Evolutionary conservation across 352 stramenopile species (phyloP).

Genomic region (Pythium dissotocum): DNA sequence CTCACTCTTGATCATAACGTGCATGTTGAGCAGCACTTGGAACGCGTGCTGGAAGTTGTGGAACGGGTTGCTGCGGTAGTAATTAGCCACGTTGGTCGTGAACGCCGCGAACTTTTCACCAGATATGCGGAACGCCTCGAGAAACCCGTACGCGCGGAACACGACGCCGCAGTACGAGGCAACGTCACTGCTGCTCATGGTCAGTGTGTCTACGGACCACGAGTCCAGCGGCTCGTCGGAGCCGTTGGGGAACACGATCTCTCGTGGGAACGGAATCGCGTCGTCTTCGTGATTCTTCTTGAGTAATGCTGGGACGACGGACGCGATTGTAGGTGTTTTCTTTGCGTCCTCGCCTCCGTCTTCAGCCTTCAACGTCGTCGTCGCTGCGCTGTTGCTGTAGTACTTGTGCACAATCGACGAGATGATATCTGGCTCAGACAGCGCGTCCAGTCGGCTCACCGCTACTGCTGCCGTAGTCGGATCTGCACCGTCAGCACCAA

Average conservation of each 20-base stretch:
- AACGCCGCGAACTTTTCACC: slow-evolving; percentile 40
- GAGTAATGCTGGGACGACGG: slow-evolving; percentile 24
- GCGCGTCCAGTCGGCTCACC: slow-evolving; percentile 9
- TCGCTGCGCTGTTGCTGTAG: slow-evolving; percentile 17
- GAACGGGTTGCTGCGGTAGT: slow-evolving; percentile 77
- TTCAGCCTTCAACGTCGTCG: neutral
- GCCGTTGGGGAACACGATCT: slow-evolving; percentile 44
- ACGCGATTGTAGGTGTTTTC: slow-evolving; percentile 10
- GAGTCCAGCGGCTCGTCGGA: slow-evolving; percentile 50
- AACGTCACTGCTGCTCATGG: slow-evolving; percentile 26
- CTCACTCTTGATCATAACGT: slow-evolving; percentile 56
- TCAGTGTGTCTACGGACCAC: slow-evolving; percentile 51
- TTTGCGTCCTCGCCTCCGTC: slow-evolving; percentile 1
- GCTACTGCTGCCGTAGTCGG: neutral
- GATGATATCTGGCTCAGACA: slow-evolving; percentile 36
- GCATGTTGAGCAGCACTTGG: slow-evolving; percentile 59
- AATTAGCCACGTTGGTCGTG: slow-evolving; percentile 43
- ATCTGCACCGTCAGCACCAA: neutral
- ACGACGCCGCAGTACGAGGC: slow-evolving; percentile 26
- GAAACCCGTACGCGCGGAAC: slow-evolving; percentile 38
- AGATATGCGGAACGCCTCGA: slow-evolving; percentile 40
- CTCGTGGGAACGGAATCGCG: slow-evolving; percentile 53
- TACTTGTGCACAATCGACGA: slow-evolving; percentile 42
- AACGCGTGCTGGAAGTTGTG: slow-evolving; percentile 84
- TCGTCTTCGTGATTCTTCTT: slow-evolving; percentile 62